Evolutionary conservation across 108 stramenopile genomes (phyloP), one percentile per base, ranked within the genome.

Genomic region (Nitzschia sp.): DNA sequence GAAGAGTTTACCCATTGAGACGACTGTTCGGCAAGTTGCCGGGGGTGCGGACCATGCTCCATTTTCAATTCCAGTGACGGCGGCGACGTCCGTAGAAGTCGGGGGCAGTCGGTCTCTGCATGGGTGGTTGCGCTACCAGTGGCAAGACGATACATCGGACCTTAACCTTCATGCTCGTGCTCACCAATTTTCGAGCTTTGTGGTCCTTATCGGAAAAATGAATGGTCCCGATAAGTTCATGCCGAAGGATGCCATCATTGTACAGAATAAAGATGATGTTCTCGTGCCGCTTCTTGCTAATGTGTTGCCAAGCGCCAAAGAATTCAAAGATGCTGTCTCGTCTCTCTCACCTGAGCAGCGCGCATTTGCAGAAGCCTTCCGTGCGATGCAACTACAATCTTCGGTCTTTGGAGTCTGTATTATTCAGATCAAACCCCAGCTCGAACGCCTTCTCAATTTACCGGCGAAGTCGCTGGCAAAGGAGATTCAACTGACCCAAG

Each of bases 211-310:
- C 55, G 96, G 96, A 17, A 87, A 33, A 13, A 91, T 96, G 63
- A 53, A 76, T 13, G 84, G 85, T 0, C 59, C 78, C 5, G 63
- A 82, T 29, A 58, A 61, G 15, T 80, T 96, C 33, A 76, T 82
- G 9, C 92, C 96, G 9, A 78, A 90, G 75, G 80, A 91, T 75
- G 96, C 92, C 0, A 84, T 93, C 46, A 86, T 96, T 30, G 28
- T 96, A 6, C 78, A 82, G 26, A 92, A 96, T 78, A 96, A 94
- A 81, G 96, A 96, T 63, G 92, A 94, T 46, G 71, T 93, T 3
- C 34, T 89, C 4, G 82, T 96, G 52, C 92, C 96, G 0, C 45
- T 96, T 30, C 57, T 92, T 6, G 35, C 90, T n/a, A 79, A 89
- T 25, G 83, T 77, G 22, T 52, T 96, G 48, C 96, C 96, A 22